Base-by-base conservation (phyloP, 148 eudicot species). In the Agrostemma githago region DNA sequence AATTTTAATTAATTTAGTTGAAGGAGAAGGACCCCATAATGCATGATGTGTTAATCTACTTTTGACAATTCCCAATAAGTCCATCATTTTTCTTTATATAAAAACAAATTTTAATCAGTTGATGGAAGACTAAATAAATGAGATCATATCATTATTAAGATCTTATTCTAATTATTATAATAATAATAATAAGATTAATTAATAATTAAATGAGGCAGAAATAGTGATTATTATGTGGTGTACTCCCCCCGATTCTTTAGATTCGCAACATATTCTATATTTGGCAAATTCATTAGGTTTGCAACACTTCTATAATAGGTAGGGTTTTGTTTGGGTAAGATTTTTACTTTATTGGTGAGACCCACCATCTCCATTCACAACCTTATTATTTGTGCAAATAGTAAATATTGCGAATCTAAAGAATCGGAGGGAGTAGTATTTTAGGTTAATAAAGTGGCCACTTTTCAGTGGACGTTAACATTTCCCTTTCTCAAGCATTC, bases 401-500 rank as follows among this genome's bases (percentile, higher is more conserved):
- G n/a, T n/a, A n/a, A n/a, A n/a, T n/a, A n/a, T n/a, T n/a, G n/a
- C n/a, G n/a, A n/a, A n/a, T n/a, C n/a, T n/a, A n/a, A n/a, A n/a
- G n/a, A n/a, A n/a, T n/a, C n/a, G n/a, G n/a, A n/a, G n/a, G n/a
- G n/a, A n/a, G n/a, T 34, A 70, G 34, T 26, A 26, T 26, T 26
- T 40, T 19, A 54, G 16, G 20, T 4, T 5, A 68, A 46, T 5
- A 68, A 46, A 68, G 71, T 43, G 38, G 16, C 38, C 56, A 68
- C 56, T 26, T 68, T 68, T 43, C 6, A 48, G 9, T 51, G 43
- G 72, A 68, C 44, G 72, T 70, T 70, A 70, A 54, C 43, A 70
- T 70, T 70, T 51, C 61, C 60, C 41, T 51, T 70, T 70, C 71
- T 68, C 5, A 68, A 68, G 71, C 34, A 68, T 44, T 68, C 54